Percentiles rank a stretch among this genome's conserved stretches.
Conservation (phyloP, 768 basidiomycete species). For the Gymnopilus dilepis region DNA sequence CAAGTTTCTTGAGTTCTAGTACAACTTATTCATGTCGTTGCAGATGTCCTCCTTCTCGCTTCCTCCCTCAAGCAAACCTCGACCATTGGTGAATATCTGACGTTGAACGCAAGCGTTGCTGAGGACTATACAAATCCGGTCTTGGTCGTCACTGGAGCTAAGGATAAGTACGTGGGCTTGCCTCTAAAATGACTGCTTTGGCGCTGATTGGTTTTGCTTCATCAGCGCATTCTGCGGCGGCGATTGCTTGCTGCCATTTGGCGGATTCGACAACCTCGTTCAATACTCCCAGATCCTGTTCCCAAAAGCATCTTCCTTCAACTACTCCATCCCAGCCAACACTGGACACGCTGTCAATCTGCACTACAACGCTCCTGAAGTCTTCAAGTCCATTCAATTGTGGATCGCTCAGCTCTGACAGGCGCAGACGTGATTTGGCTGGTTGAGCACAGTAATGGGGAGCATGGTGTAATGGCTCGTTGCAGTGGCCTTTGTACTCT, state of each 20-base stretch:
- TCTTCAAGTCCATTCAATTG: slow-evolving; percentile 16
- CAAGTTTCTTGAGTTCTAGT: too few species aligned
- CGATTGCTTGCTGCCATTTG: slow-evolving; percentile 22
- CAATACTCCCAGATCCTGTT: slow-evolving; percentile 14
- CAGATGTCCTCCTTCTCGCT: slow-evolving; percentile 13
- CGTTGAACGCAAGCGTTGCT: slow-evolving; percentile 14
- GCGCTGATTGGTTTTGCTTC: neutral
- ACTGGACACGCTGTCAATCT: slow-evolving; percentile 26
- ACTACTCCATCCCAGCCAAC: slow-evolving; percentile 20
- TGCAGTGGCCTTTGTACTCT: too few species aligned
- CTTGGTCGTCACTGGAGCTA: slow-evolving; percentile 29
- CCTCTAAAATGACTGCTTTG: neutral
- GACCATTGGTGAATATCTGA: slow-evolving; percentile 29
- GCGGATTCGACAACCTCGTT: slow-evolving; percentile 14
- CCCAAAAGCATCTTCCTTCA: slow-evolving; percentile 18
- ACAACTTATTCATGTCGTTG: too few species aligned
- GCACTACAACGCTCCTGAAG: slow-evolving; percentile 19
- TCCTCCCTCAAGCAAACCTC: slow-evolving; percentile 20
- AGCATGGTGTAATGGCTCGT: too few species aligned
- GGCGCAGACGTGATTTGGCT: too few species aligned
- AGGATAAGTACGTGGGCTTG: slow-evolving; percentile 24
- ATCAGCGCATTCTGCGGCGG: slow-evolving; percentile 25
- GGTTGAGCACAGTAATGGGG: too few species aligned
- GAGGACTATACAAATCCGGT: slow-evolving; percentile 24
- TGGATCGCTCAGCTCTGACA: slow-evolving; percentile 23